Conservation (phyloP, 164 flowering plant species). For the Berberis thunbergii region DNA sequence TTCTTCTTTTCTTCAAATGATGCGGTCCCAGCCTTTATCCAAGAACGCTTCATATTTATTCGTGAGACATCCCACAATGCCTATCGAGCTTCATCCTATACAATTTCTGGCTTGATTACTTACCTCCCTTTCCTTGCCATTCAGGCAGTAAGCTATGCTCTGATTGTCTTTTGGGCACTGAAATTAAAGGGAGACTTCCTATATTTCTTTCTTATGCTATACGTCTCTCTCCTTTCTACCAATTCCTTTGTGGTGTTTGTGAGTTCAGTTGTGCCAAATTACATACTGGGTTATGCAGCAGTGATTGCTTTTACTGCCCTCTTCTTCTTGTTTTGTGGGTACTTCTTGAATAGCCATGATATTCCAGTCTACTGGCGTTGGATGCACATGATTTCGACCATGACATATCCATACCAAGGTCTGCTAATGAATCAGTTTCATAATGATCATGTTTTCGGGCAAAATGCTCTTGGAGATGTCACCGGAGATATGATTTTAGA, state of each 20-base stretch:
- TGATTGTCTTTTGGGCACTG: constrained; percentile 45
- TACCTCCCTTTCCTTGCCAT: constrained; percentile 62
- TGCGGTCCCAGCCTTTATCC: constrained; percentile 73
- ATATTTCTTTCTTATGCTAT: constrained; percentile 49
- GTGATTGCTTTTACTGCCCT: constrained; percentile 76
- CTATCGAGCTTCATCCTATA: constrained; percentile 62
- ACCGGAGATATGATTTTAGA: constrained; percentile 34
- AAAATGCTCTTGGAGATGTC: constrained; percentile 7
- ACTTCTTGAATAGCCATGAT: constrained; percentile 42
- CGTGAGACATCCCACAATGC: constrained; percentile 68
- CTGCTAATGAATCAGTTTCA: constrained; percentile 54
- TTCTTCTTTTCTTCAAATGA: constrained; percentile 80
- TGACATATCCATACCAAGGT: constrained; percentile 74
- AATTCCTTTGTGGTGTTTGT: constrained; percentile 67
- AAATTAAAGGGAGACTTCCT: constrained; percentile 33
- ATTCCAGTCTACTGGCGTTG: constrained; percentile 50
- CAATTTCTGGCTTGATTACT: constrained; percentile 55
- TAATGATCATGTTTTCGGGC: constrained; percentile 17
- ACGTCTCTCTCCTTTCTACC: constrained; percentile 53
- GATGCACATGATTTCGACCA: constrained; percentile 62
- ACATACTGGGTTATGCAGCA: constrained; percentile 61
- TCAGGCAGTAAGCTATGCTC: constrained; percentile 49
- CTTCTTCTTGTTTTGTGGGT: constrained; percentile 73
- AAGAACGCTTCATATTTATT: constrained; percentile 65
- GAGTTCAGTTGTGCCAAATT: constrained; percentile 65